A percentile compares a stretch with the other conserved stretches of the same genome.
phyloP scores from a whole-genome alignment of 1,284 basidiomycete species.

The Marasmius fiardii region DNA sequence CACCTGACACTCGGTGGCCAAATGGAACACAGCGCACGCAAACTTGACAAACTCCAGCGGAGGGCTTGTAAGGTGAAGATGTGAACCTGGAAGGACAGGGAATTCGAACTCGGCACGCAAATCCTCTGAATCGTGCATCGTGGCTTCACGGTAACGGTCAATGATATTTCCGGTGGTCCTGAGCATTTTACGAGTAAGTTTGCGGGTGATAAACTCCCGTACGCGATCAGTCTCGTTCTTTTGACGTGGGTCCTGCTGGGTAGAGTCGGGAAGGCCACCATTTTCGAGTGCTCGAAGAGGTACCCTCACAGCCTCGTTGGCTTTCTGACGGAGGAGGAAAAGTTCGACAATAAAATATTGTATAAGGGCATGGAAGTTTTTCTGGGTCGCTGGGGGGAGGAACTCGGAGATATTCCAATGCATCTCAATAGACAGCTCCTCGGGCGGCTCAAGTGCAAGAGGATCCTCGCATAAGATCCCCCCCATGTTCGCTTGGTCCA shows the following conservation, averaged over 20 bases:
- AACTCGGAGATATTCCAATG: slow-evolving; percentile 95
- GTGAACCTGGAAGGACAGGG: slow-evolving; percentile 85
- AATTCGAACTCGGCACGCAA: slow-evolving; percentile 65
- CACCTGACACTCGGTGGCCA: slow-evolving; percentile 76
- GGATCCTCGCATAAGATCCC: slow-evolving; percentile 87
- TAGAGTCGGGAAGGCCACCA: slow-evolving; percentile 53
- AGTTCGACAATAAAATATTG: slow-evolving; percentile 88
- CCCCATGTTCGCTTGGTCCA: slow-evolving; percentile 94
- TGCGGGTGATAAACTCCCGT: slow-evolving; percentile 75
- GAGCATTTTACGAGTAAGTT: slow-evolving; percentile 82
- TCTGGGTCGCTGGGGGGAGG: slow-evolving; percentile 82
- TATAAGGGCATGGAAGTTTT: slow-evolving; percentile 73
- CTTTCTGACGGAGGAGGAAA: slow-evolving; percentile 74
- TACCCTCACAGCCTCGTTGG: slow-evolving; percentile 55
- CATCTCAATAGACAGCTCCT: slow-evolving; percentile 78
- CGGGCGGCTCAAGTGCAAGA: slow-evolving; percentile 60
- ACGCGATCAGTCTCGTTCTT: slow-evolving; percentile 67
- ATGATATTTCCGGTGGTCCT: slow-evolving; percentile 69
- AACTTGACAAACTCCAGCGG: slow-evolving; percentile 91
- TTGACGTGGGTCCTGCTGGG: slow-evolving; percentile 67
- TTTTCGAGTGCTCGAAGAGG: slow-evolving; percentile 79
- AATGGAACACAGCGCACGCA: slow-evolving; percentile 75
- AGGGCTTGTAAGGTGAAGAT: slow-evolving; percentile 74
- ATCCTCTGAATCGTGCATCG: slow-evolving; percentile 50
- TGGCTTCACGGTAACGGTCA: slow-evolving; percentile 60